Conservation (phyloP, 208 protist genomes). For the Wallacemonas sp. region DNA sequence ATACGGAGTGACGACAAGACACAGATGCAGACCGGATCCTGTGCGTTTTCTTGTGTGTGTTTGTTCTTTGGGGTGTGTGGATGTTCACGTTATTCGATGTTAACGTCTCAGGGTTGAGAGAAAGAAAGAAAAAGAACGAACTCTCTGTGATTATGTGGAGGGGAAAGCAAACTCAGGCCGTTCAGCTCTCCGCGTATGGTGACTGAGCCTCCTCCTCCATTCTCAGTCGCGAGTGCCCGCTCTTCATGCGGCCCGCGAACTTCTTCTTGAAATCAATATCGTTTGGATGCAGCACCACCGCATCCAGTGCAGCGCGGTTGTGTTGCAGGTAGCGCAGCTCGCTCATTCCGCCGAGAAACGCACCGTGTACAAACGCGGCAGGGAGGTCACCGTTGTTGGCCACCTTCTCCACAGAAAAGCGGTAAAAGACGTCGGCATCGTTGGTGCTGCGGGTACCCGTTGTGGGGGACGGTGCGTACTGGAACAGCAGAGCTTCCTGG, state of each 20-base stretch:
- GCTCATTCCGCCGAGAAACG: constrained; percentile 48
- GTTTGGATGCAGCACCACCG: constrained; percentile 78
- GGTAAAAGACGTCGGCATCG: constrained; percentile 4
- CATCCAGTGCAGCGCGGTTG: constrained; percentile 72
- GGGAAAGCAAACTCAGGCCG: too few species aligned
- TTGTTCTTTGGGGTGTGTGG: not conserved
- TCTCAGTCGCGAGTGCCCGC: constrained; percentile 50
- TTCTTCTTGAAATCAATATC: constrained; percentile 72
- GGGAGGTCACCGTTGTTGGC: constrained; percentile 25
- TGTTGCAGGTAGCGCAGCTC: constrained; percentile 75
- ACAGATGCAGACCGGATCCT: too few species aligned
- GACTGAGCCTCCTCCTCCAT: constrained; percentile 62
- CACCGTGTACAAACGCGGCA: constrained; percentile 71
- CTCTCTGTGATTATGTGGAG: too few species aligned
- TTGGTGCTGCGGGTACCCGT: not conserved
- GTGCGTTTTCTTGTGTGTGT: not conserved
- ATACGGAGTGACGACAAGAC: too few species aligned
- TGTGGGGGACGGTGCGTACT: not conserved
- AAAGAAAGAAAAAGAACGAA: constrained; percentile 7
- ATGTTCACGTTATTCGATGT: not conserved
- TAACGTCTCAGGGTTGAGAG: not conserved
- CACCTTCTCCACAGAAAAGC: constrained; percentile 1
- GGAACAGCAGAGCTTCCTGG: not conserved
- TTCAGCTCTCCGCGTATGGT: not conserved
- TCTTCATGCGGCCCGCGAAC: constrained; percentile 67